Evolutionary conservation across 208 protist genomes (phyloP).

Genomic region (Leptomonas pyrrhocoris): DNA sequence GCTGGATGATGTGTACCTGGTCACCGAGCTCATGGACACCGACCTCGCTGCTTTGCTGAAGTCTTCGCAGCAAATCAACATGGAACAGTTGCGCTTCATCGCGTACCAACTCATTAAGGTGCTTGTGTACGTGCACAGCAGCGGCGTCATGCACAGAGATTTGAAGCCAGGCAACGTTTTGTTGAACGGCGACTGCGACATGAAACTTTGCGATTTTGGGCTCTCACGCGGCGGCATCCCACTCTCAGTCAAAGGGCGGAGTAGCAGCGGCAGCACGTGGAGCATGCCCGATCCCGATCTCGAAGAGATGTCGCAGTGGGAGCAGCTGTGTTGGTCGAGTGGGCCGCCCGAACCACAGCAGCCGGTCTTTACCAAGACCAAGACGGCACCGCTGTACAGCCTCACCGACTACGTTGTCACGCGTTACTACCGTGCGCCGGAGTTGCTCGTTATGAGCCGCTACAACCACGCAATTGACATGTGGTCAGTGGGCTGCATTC

Average conservation of each 20-base stretch:
- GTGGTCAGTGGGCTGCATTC: slow-evolving; percentile 66
- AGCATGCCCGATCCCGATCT: slow-evolving; percentile 16
- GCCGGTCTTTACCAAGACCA: not conserved
- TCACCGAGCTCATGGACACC: slow-evolving; percentile 91
- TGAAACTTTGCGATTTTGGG: slow-evolving; percentile 82
- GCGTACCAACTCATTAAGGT: slow-evolving; percentile 91
- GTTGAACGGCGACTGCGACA: slow-evolving; percentile 64
- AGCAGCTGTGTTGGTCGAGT: slow-evolving; percentile 32
- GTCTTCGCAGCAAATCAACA: slow-evolving; percentile 78
- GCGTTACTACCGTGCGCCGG: slow-evolving; percentile 97
- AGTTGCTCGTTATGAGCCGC: slow-evolving; percentile 90
- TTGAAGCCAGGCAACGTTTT: slow-evolving; percentile 86
- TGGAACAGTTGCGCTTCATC: slow-evolving; percentile 97
- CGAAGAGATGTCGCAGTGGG: slow-evolving; percentile 28
- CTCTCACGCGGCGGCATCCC: slow-evolving; percentile 59
- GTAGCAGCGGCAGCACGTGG: slow-evolving; percentile 12
- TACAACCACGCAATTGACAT: slow-evolving; percentile 95
- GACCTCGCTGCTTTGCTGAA: slow-evolving; percentile 96
- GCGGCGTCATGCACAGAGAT: slow-evolving; percentile 78
- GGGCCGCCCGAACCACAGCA: not conserved
- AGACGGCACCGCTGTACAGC: slow-evolving; percentile 41
- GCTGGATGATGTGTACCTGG: slow-evolving; percentile 84
- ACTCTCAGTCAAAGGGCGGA: slow-evolving; percentile 3
- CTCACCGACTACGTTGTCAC: slow-evolving; percentile 96
- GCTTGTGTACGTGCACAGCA: slow-evolving; percentile 75